Evolutionary conservation across 1,284 basidiomycete genomes (phyloP).

Genomic region (Tetrapyrgos nigripes): DNA sequence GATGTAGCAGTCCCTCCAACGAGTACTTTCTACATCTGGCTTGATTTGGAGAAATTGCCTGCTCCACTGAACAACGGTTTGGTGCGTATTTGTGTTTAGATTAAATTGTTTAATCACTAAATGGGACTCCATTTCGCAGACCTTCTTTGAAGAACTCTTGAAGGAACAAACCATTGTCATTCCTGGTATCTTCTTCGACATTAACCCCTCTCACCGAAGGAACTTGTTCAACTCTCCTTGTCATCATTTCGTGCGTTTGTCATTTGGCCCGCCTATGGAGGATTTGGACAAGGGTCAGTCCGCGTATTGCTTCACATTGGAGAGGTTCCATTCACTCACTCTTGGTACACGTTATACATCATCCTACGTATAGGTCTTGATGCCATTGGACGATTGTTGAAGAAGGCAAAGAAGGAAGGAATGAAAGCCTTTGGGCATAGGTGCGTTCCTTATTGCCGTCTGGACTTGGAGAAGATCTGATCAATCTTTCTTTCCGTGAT

Average conservation of each 20-base stretch:
- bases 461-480: not conserved
- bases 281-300: slow-evolving; percentile 79
- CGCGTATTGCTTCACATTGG: too few species aligned
- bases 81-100: slow-evolving; percentile 45
- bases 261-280: slow-evolving; percentile 87
- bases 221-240: slow-evolving; percentile 92
- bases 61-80: slow-evolving; percentile 88
- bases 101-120: not conserved
- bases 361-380: slow-evolving; percentile 66
- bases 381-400: slow-evolving; percentile 83
- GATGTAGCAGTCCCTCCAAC: slow-evolving; percentile 78
- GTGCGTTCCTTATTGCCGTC: slow-evolving; percentile 34
- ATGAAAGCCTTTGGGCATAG: slow-evolving; percentile 67
- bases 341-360: not conserved
- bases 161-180: slow-evolving; percentile 92
- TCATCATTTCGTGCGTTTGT: slow-evolving; percentile 86
- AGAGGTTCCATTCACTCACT: not conserved
- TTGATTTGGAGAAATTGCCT: slow-evolving; percentile 81
- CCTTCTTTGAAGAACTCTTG: slow-evolving; percentile 94
- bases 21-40: slow-evolving; percentile 92
- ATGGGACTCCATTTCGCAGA: slow-evolving; percentile 45
- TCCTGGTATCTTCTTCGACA: slow-evolving; percentile 91
- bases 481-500: slow-evolving; percentile 5
- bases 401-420: slow-evolving; percentile 70
- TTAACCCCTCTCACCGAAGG: slow-evolving; percentile 81